phyloP scores from a whole-genome alignment of 1,284 basidiomycete genomes.

The Coniophora puteana region DNA sequence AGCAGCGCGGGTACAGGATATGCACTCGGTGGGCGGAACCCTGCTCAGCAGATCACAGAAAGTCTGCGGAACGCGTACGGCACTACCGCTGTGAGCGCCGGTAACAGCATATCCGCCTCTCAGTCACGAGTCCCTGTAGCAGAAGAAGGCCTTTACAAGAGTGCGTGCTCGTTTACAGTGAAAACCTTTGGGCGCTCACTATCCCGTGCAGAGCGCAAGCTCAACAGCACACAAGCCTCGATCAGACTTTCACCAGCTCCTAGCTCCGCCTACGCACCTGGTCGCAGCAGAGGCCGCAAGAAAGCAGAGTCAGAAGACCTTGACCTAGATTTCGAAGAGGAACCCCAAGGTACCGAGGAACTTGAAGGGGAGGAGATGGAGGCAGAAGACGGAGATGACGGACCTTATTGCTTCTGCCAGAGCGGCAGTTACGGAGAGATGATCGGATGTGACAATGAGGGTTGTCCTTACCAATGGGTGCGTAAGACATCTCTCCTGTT shows the following conservation, averaged over 20 bases:
- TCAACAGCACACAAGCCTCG: constrained; percentile 24
- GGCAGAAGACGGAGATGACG: constrained; percentile 42
- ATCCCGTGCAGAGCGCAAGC: constrained; percentile 26
- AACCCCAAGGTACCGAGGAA: constrained; percentile 19
- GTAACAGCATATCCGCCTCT: not conserved
- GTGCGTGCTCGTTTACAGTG: constrained; percentile 13
- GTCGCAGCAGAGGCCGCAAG: constrained; percentile 31
- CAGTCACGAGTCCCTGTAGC: not conserved
- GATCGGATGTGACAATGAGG: constrained; percentile 68
- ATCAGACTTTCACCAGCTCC: constrained; percentile 36
- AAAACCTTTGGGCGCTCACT: constrained; percentile 1
- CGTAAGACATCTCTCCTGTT: constrained; percentile 30
- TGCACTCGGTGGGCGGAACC: constrained; percentile 32
- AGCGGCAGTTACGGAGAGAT: constrained; percentile 68
- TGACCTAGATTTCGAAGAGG: constrained; percentile 30
- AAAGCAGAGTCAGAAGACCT: constrained; percentile 32
- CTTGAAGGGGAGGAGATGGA: constrained; percentile 42
- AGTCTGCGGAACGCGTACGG: constrained; percentile 38
- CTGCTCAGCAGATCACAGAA: constrained; percentile 45
- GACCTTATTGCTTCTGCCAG: constrained; percentile 63
- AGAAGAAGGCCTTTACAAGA: constrained; percentile 28
- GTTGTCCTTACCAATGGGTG: constrained; percentile 72
- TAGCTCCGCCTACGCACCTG: constrained; percentile 22
- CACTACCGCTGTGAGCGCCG: constrained; percentile 13
- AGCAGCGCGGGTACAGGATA: constrained; percentile 21